These are phyloP conservation scores for Abelmoschus esculentus DNA, from an alignment of 345 rosid species.

Conservation along the genomic window DNA sequence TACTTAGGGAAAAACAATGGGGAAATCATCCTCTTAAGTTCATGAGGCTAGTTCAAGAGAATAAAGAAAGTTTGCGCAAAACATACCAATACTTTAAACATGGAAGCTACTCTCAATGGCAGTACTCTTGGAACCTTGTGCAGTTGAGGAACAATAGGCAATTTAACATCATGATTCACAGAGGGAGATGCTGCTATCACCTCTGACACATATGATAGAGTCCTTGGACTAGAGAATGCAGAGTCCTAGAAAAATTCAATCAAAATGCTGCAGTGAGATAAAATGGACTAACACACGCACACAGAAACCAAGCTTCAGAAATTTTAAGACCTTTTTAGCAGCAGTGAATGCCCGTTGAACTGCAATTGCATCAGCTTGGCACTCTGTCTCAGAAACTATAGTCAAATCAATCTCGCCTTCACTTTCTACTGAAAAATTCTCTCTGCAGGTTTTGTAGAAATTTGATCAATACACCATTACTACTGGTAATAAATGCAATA, in stretches of 20 bases:
- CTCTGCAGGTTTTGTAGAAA: slow-evolving; percentile 43
- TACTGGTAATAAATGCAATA: background rate
- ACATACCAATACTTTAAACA: slow-evolving; percentile 83
- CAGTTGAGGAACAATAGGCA: slow-evolving; percentile 73
- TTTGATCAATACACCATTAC: slow-evolving; percentile 13
- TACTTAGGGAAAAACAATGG: background rate
- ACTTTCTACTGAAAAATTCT: slow-evolving; percentile 39
- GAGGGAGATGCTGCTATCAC: slow-evolving; percentile 61
- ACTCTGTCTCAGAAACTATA: slow-evolving; percentile 48
- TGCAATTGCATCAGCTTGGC: slow-evolving; percentile 75
- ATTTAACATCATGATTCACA: slow-evolving; percentile 28
- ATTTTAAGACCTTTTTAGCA: slow-evolving; percentile 44
- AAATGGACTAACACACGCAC: slow-evolving; percentile 1
- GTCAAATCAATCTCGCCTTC: slow-evolving; percentile 36
- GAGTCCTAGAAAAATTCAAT: slow-evolving; percentile 44
- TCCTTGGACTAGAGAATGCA: slow-evolving; percentile 40
- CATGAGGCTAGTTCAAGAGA: background rate
- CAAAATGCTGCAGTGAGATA: slow-evolving; percentile 2
- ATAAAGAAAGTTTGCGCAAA: slow-evolving; percentile 6
- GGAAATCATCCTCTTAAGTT: background rate
- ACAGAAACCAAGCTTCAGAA: background rate
- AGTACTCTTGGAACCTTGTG: slow-evolving; percentile 48
- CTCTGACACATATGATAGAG: slow-evolving; percentile 54
- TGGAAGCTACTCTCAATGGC: slow-evolving; percentile 80
- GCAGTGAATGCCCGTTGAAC: slow-evolving; percentile 87